These are phyloP conservation scores for Leccinum subspadiceum DNA, from an alignment of 1,284 basidiomycete genomes.

Conservation along the genomic window DNA sequence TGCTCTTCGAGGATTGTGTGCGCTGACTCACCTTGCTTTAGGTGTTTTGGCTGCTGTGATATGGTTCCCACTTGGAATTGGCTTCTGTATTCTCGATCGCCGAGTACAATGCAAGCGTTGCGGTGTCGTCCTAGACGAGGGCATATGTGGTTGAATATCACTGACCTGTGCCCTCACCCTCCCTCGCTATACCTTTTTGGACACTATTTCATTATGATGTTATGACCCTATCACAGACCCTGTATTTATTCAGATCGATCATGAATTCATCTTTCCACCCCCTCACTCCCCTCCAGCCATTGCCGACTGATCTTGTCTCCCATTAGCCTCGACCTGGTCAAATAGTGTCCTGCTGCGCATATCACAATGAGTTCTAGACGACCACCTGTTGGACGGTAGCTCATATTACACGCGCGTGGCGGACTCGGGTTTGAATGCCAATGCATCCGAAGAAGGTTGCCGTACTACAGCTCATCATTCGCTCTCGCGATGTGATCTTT, in stretches of 20 bases:
- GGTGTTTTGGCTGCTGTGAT: conserved; percentile 74
- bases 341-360: not conserved
- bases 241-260: conserved; percentile 21
- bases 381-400: not conserved
- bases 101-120: conserved; percentile 64
- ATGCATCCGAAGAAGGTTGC: not conserved
- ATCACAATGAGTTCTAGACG: not conserved
- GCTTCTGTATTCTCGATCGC: conserved; percentile 69
- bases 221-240: not conserved
- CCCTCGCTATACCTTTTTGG: not conserved
- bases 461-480: not conserved
- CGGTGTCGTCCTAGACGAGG: conserved; percentile 37
- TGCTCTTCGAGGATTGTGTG: not conserved
- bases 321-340: not conserved
- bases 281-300: not conserved
- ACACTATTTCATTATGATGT: conserved; percentile 2
- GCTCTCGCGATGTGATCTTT: not conserved
- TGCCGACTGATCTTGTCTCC: not conserved
- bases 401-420: no score
- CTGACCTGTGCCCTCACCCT: not conserved
- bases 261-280: conserved; percentile 4
- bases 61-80: conserved; percentile 81
- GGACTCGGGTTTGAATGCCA: not conserved
- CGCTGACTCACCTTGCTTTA: conserved; percentile 26
- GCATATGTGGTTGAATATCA: conserved; percentile 34